Conservation (phyloP, 345 rosid genomes). For the Leavenworthia alabamica region DNA sequence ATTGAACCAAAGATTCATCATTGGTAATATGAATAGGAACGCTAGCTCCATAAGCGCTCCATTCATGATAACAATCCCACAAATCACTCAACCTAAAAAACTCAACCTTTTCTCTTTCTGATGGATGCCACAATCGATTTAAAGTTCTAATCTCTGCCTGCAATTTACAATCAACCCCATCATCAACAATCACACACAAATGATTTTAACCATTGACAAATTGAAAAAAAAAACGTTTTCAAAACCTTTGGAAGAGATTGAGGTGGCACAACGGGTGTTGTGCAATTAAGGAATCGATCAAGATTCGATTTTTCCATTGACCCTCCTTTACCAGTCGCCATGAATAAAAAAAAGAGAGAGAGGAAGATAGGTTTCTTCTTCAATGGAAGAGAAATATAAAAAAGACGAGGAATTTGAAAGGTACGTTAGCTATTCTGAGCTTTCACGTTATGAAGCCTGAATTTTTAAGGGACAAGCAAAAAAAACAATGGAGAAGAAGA, state of each 20-base stretch:
- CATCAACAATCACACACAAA: neutral
- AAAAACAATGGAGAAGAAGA: neutral
- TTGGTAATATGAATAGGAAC: conserved; percentile 62
- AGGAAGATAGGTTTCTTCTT: conserved; percentile 10
- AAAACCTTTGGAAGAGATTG: conserved; percentile 81
- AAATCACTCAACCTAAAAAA: conserved; percentile 78
- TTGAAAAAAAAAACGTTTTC: neutral
- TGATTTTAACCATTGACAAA: neutral
- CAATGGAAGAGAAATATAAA: conserved; percentile 13
- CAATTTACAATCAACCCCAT: neutral
- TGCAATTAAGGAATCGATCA: conserved; percentile 69
- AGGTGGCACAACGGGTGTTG: conserved; percentile 63
- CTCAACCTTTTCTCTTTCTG: conserved; percentile 86
- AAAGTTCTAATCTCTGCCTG: conserved; percentile 77
- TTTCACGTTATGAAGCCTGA: conserved; percentile 49
- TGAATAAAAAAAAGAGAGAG: conserved; percentile 36
- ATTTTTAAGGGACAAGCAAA: conserved; percentile 40
- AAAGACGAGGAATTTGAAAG: neutral
- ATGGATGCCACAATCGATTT: conserved; percentile 82
- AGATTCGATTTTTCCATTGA: conserved; percentile 64
- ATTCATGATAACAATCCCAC: conserved; percentile 89
- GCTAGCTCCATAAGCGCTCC: conserved; percentile 99
- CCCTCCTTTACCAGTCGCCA: conserved; percentile 58
- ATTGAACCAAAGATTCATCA: conserved; percentile 63
- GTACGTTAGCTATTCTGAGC: conserved; percentile 33